Conservation (phyloP, 1,284 basidiomycete species). For the Apiotrichum veenhuisii region DNA sequence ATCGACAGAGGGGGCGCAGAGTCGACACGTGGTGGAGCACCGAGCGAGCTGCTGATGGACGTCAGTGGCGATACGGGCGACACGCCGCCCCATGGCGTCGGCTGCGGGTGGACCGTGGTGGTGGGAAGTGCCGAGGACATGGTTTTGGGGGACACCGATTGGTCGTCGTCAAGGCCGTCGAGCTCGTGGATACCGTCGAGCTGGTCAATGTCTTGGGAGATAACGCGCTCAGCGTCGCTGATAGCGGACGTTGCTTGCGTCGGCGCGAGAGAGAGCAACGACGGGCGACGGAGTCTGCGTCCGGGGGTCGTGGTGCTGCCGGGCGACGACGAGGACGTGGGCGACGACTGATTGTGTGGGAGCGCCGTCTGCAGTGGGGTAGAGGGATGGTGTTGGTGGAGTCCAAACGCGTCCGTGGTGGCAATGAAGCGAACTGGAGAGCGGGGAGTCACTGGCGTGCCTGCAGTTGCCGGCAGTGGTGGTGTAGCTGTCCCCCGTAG, state of each 20-base stretch:
- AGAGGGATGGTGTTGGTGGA: constrained; percentile 18
- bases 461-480: background rate
- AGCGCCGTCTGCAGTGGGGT: background rate
- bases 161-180: background rate
- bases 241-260: background rate
- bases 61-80: constrained; percentile 12
- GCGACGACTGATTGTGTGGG: background rate
- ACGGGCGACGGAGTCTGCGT: constrained; percentile 32
- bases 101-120: constrained; percentile 6
- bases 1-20: constrained; percentile 33
- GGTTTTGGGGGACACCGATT: background rate
- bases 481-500: background rate
- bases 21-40: constrained; percentile 21
- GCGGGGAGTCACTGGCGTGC: constrained; percentile 1
- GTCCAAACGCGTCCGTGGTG: constrained; percentile 39
- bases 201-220: too few relatives aligned
- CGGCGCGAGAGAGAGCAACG: constrained; percentile 24
- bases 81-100: constrained; percentile 27
- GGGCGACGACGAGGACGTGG: background rate
- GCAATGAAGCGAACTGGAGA: constrained; percentile 33
- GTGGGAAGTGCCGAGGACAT: background rate
- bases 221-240: background rate
- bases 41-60: constrained; percentile 3
- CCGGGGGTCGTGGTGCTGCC: constrained; percentile 1
- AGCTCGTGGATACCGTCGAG: too few relatives aligned